Evolutionary conservation across 306 rosid genomes (phyloP).

Genomic region (Echinosophora koreensis): DNA sequence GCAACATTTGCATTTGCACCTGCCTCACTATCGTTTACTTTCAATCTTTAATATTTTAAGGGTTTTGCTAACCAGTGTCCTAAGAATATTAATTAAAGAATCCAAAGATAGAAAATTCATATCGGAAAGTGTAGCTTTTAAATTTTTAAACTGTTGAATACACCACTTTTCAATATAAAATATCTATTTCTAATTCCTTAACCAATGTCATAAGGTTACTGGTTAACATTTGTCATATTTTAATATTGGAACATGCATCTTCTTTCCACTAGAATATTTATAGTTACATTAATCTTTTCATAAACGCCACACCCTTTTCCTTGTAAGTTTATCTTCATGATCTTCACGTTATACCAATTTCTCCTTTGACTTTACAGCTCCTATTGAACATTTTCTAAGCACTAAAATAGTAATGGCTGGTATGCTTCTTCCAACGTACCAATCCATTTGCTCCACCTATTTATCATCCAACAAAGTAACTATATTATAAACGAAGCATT

Average conservation of each 20-base stretch:
- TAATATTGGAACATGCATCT: constrained; percentile 41
- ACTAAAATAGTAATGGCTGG: not conserved
- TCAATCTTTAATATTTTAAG: constrained; percentile 44
- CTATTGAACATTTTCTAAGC: constrained; percentile 18
- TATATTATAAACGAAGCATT: constrained; percentile 29
- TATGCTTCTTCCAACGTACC: constrained; percentile 36
- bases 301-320: not conserved
- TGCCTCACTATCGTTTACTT: constrained; percentile 49
- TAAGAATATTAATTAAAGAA: no score
- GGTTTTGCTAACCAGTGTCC: no score
- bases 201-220: no score
- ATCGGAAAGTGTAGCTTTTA: no score
- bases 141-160: no score
- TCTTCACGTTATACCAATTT: constrained; percentile 15
- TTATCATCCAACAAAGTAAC: constrained; percentile 33
- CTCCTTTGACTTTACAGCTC: constrained; percentile 54
- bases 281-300: not conserved
- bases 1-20: constrained; percentile 34
- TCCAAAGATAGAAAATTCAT: no score
- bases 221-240: no score
- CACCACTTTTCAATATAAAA: no score
- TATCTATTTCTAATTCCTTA: no score
- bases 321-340: constrained; percentile 25
- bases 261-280: constrained; percentile 36
- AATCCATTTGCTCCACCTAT: constrained; percentile 42